Conservation (phyloP, 2,329 filamentous ascomycete genomes). For the Fusarium irregulare region DNA sequence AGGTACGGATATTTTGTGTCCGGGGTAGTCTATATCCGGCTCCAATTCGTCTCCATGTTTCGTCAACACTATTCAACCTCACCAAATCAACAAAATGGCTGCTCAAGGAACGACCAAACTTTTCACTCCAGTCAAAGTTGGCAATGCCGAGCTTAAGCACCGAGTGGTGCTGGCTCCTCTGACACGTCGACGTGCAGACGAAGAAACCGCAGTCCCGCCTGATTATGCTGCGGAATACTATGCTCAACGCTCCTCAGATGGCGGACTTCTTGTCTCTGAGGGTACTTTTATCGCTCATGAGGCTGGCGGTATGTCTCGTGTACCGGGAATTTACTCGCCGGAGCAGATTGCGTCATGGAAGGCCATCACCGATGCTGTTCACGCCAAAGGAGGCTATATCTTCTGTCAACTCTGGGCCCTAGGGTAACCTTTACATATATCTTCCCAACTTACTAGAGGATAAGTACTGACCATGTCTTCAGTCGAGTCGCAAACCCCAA, state of each 20-base stretch:
- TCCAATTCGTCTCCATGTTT: not conserved
- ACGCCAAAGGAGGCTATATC: slow-evolving; percentile 70
- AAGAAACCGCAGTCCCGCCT: slow-evolving; percentile 46
- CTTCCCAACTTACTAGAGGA: slow-evolving; percentile 24
- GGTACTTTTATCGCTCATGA: slow-evolving; percentile 57
- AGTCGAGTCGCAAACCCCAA: slow-evolving; percentile 40
- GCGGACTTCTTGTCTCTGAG: slow-evolving; percentile 58
- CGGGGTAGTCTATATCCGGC: slow-evolving; percentile 1
- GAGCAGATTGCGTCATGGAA: slow-evolving; percentile 71
- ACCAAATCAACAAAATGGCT: slow-evolving; percentile 12
- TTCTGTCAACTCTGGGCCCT: slow-evolving; percentile 72
- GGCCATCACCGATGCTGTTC: slow-evolving; percentile 70
- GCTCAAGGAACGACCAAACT: slow-evolving; percentile 44
- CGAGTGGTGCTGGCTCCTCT: slow-evolving; percentile 67
- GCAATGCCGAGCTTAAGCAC: slow-evolving; percentile 53
- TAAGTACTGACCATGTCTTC: not conserved
- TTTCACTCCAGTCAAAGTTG: slow-evolving; percentile 57
- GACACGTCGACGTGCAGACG: slow-evolving; percentile 63
- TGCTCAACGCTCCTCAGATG: slow-evolving; percentile 57
- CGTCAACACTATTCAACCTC: not conserved
- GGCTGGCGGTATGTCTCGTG: slow-evolving; percentile 47
- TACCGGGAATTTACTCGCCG: slow-evolving; percentile 64
- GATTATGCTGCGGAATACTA: slow-evolving; percentile 59
- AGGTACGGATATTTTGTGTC: slow-evolving; percentile 8
- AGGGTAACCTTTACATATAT: slow-evolving; percentile 65